Evolutionary conservation across 2,329 filamentous ascomycete genomes (phyloP), one percentile per base, ranked within the genome.

Genomic region (Ophiocordyceps unilateralis): DNA sequence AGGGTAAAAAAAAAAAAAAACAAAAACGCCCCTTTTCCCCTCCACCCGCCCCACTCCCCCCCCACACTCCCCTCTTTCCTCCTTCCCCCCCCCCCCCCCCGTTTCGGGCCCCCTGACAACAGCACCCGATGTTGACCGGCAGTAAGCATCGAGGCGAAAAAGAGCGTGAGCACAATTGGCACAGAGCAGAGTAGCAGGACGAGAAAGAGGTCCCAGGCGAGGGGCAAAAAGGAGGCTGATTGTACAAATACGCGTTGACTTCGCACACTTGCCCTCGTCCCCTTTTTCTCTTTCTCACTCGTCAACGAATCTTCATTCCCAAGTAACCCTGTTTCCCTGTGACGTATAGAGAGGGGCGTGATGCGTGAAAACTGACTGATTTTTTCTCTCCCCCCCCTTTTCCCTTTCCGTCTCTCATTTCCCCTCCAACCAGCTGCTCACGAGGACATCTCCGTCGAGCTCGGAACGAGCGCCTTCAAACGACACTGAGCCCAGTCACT

Each of bases 91-190:
- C n/a, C n/a, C n/a, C n/a, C n/a, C n/a, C 2, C 55, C 56, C 15
- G 62, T 66, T 0, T 67, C 64, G 20, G 60, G 59, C 1, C 65
- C 66, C 2, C n/a, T n/a, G n/a, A n/a, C n/a, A n/a, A n/a, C n/a
- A n/a, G n/a, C n/a, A n/a, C n/a, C n/a, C n/a, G n/a, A n/a, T n/a
- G n/a, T n/a, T n/a, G n/a, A n/a, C n/a, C n/a, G n/a, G n/a, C n/a
- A n/a, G n/a, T n/a, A n/a, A n/a, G 11, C 23, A 26, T 26, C 23
- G 23, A 26, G 11, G 23, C 23, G 11, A 26, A 26, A 5, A 26
- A 26, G 23, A n/a, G n/a, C n/a, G n/a, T n/a, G n/a, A n/a, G n/a
- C n/a, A n/a, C n/a, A n/a, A n/a, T n/a, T n/a, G n/a, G n/a, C n/a
- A n/a, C n/a, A n/a, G n/a, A n/a, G n/a, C 24, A 26, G 11, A 26